Evolutionary conservation across 352 stramenopile species (phyloP).

Genomic region (Globisporangium lucens): DNA sequence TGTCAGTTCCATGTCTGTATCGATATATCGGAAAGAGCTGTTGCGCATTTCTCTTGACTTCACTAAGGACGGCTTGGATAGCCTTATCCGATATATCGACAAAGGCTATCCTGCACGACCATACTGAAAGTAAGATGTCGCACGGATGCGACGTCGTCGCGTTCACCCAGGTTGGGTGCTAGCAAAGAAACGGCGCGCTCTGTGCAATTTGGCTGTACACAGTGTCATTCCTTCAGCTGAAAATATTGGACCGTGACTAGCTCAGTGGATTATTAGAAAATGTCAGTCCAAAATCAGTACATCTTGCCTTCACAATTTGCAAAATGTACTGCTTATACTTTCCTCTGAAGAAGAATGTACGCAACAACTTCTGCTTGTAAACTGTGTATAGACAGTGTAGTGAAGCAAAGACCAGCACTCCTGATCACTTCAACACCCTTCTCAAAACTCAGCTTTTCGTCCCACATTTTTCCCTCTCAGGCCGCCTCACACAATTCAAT

Average conservation of each 20-base stretch:
- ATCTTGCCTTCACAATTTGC: not conserved
- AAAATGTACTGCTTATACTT: not conserved
- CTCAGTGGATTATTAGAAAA: not conserved
- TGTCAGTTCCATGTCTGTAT: not conserved
- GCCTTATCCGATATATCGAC: not conserved
- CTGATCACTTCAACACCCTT: not conserved
- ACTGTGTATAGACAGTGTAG: not conserved
- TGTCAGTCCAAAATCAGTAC: not conserved
- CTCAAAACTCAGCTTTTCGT: not conserved
- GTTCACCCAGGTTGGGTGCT: not conserved
- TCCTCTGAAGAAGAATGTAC: not conserved
- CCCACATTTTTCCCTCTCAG: not conserved
- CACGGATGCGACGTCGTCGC: not conserved
- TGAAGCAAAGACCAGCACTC: not conserved
- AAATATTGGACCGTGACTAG: not conserved
- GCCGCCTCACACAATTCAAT: constrained; percentile 8
- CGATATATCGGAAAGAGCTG: not conserved
- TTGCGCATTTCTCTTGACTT: not conserved
- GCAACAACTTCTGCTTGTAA: not conserved
- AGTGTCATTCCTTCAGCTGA: not conserved
- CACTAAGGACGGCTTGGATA: not conserved
- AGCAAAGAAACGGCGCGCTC: not conserved
- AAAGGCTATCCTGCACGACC: not conserved
- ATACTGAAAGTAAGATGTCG: not conserved
- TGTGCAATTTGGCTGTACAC: not conserved